Conservation (phyloP, 1,284 basidiomycete genomes). For the Microbotryum intermedium region DNA sequence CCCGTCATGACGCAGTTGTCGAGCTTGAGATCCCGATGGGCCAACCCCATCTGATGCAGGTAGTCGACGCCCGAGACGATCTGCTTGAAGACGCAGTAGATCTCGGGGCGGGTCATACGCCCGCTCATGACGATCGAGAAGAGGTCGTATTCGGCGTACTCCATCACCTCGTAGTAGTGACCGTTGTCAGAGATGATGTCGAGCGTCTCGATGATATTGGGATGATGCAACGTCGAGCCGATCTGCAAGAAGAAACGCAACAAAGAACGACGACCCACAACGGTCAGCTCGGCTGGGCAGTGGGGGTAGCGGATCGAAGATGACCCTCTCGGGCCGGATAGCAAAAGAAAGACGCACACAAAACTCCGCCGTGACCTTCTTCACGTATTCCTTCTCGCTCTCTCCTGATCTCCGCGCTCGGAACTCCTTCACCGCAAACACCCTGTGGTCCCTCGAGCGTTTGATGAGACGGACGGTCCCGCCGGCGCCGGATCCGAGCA, state of each 20-base stretch:
- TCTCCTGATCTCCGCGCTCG: constrained; percentile 79
- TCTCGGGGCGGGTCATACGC: constrained; percentile 95
- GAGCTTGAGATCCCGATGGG: constrained; percentile 96
- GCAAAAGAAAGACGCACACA: constrained; percentile 45
- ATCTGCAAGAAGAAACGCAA: constrained; percentile 46
- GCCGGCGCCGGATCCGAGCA: constrained; percentile 90
- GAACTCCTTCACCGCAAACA: constrained; percentile 97
- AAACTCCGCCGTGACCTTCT: constrained; percentile 98
- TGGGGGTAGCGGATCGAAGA: not conserved
- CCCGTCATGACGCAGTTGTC: constrained; percentile 99
- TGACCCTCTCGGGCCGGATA: not conserved
- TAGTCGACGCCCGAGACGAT: constrained; percentile 98
- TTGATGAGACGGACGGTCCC: constrained; percentile 96
- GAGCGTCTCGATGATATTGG: constrained; percentile 96
- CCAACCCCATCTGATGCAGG: constrained; percentile 91
- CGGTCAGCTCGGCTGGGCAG: not conserved
- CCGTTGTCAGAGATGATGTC: constrained; percentile 98
- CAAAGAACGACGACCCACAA: not conserved
- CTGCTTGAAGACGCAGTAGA: constrained; percentile 98
- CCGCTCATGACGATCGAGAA: constrained; percentile 99
- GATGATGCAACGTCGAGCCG: constrained; percentile 85
- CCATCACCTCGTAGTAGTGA: constrained; percentile 99
- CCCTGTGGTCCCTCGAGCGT: constrained; percentile 52
- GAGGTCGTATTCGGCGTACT: constrained; percentile 96
- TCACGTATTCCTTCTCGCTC: constrained; percentile 93